A percentile compares a stretch with the other conserved stretches of the same genome.
These are phyloP conservation scores for Hymenochaete sp. DNA, from an alignment of 1,284 basidiomycete genomes.

Conservation along the genomic window DNA sequence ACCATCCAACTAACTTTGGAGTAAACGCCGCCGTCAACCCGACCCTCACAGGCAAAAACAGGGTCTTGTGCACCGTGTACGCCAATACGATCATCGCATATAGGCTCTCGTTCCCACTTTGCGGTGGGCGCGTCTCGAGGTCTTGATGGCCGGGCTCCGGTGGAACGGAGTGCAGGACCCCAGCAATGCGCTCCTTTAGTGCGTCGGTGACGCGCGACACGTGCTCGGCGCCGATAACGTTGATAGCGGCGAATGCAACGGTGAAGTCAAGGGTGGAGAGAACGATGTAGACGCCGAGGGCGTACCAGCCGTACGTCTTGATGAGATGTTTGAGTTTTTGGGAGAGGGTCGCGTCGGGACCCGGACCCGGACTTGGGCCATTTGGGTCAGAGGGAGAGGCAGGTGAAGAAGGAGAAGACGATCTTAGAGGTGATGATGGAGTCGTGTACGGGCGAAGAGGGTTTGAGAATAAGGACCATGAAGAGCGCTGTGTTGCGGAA, in stretches of 20 bases:
- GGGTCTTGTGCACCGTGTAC: conserved; percentile 93
- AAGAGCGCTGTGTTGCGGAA: conserved; percentile 17
- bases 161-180: conserved; percentile 40
- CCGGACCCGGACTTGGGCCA: conserved; percentile 23
- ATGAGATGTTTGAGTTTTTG: conserved; percentile 80
- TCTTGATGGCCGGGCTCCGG: conserved; percentile 59
- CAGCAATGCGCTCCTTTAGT: conserved; percentile 43
- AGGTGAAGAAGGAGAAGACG: conserved; percentile 18
- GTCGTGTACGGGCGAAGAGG: conserved; percentile 3
- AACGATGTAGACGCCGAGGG: conserved; percentile 76
- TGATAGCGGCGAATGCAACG: conserved; percentile 77
- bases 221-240: conserved; percentile 84
- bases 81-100: conserved; percentile 91
- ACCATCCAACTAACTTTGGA: conserved; percentile 75
- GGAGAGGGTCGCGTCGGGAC: conserved; percentile 47
- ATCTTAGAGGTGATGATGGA: conserved; percentile 1
- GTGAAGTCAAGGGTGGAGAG: conserved; percentile 71
- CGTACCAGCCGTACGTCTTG: conserved; percentile 89
- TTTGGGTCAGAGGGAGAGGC: conserved; percentile 23
- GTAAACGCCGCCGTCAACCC: conserved; percentile 86
- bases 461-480: conserved; percentile 14
- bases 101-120: conserved; percentile 54
- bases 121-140: conserved; percentile 33
- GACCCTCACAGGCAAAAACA: conserved; percentile 84
- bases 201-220: conserved; percentile 62